Base-by-base conservation (phyloP, 1,139 yeast genomes). In the Taphrina deformans region DNA sequence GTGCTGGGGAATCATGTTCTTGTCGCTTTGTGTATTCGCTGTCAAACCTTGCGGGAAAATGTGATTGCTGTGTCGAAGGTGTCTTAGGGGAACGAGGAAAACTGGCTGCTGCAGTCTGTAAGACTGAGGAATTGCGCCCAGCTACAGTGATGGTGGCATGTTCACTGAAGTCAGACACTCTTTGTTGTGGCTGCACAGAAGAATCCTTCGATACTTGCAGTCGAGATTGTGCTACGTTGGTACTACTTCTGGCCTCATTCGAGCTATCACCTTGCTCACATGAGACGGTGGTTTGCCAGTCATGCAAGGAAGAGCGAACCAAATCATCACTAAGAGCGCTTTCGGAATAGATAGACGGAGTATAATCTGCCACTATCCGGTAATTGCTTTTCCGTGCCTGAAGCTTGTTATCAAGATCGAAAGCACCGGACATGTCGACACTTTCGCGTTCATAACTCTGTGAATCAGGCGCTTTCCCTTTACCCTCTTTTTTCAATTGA, bases 361-460 rank as follows among this genome's bases (percentile, higher is more conserved):
- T 27, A 16, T 33, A 10, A 14, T 51, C 55, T n/a, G 55, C 35
- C 26, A n/a, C 40, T 9, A 27, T 44, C 7, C 14, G 55, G 35
- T 29, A 29, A 31, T 21, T 51, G 26, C 55, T 51, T 27, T 51
- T 51, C 14, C 58, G 45, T 35, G 29, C 40, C 24, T 26, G 58
- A 5, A 53, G 48, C 23, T 35, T 53, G 31, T 35, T 24, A 27
- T 53, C 58, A 18, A 53, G 48, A n/a, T 35, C 35, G 23, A 53
- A 53, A 6, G 58, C 48, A 23, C 38, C 58, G 1, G 44, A 29
- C 21, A 16, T 12, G 44, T 29, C 40, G 6, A 33, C 27, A 33
- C 55, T 29, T 14, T 51, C 55, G 6, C 44, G 12, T 7, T 21
- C 48, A 44, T 44, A 7, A 7, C 2, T 23, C n/a, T 18, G 24